Percentiles rank a stretch among this genome's conserved stretches.
phyloP scores from a whole-genome alignment of 2,329 filamentous ascomycete species.

The Boeremia exigua region DNA sequence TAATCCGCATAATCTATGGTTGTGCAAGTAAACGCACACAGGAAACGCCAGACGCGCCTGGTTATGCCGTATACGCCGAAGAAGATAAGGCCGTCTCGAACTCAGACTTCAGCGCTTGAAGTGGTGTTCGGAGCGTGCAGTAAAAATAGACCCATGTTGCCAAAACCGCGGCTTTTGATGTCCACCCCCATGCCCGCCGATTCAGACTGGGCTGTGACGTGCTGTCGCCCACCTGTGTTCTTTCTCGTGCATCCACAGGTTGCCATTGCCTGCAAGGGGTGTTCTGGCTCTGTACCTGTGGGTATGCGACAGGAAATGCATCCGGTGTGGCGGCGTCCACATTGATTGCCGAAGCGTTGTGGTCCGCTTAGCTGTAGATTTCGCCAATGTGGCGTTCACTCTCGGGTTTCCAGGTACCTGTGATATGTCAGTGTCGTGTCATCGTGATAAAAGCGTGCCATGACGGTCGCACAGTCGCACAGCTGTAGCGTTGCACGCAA shows the following conservation, averaged over 20 bases:
- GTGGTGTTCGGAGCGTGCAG: conserved; percentile 18
- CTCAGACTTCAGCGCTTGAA: conserved; percentile 43
- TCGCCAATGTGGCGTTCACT: conserved; percentile 44
- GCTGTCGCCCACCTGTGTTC: not conserved
- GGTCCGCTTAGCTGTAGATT: conserved; percentile 32
- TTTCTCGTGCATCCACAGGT: too few relatives aligned
- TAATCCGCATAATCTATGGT: conserved; percentile 9
- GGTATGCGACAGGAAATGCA: too few relatives aligned
- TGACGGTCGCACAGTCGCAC: not conserved
- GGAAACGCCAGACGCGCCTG: conserved; percentile 11
- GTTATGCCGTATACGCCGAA: conserved; percentile 6
- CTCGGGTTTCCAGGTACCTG: conserved; percentile 48
- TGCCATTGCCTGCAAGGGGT: too few relatives aligned
- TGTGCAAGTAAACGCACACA: conserved; percentile 4
- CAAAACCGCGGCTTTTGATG: conserved; percentile 8
- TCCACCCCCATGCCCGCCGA: not conserved
- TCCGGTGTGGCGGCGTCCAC: too few relatives aligned
- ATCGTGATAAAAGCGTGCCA: not conserved
- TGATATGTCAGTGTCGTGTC: conserved; percentile 27
- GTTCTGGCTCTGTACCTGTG: too few relatives aligned
- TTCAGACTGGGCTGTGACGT: not conserved
- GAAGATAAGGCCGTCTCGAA: conserved; percentile 8
- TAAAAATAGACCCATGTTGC: conserved; percentile 9
- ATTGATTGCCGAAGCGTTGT: not conserved
- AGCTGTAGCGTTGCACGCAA: not conserved